phyloP scores from a whole-genome alignment of 148 eudicot genomes.

The Vaccinium myrtillus region DNA sequence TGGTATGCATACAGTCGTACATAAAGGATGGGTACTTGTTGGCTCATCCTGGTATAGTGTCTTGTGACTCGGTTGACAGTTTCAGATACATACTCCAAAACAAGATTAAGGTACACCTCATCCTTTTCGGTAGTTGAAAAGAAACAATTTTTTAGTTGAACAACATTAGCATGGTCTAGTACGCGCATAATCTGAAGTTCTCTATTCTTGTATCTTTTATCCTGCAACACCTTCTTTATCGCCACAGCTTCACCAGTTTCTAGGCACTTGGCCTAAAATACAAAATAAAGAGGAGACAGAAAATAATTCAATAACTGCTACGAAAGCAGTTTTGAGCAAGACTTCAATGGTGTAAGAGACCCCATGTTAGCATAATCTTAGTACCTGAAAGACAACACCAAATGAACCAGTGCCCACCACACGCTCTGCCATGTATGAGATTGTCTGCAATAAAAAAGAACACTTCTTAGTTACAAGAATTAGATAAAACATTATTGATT shows the following conservation, averaged over 20 bases:
- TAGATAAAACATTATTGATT: not conserved
- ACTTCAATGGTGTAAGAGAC: not conserved
- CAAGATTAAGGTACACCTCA: constrained; percentile 89
- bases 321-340: not conserved
- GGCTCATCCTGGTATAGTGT: constrained; percentile 62
- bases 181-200: constrained; percentile 89
- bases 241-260: constrained; percentile 91
- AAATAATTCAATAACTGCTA: not conserved
- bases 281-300: not conserved
- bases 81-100: constrained; percentile 88
- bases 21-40: constrained; percentile 65
- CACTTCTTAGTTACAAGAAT: not conserved
- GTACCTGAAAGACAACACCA: constrained; percentile 92
- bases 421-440: constrained; percentile 92
- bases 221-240: constrained; percentile 92
- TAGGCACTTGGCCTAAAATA: constrained; percentile 73
- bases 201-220: constrained; percentile 92
- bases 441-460: constrained; percentile 45
- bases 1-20: constrained; percentile 83
- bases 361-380: constrained; percentile 1
- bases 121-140: constrained; percentile 88
- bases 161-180: constrained; percentile 75
- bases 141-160: constrained; percentile 69
- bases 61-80: constrained; percentile 71
- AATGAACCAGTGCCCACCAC: constrained; percentile 98